Percentiles rank a stretch among this genome's conserved stretches.
phyloP scores from a whole-genome alignment of 163 green algal genomes.

The Chlamydomonas reinhardtii region DNA sequence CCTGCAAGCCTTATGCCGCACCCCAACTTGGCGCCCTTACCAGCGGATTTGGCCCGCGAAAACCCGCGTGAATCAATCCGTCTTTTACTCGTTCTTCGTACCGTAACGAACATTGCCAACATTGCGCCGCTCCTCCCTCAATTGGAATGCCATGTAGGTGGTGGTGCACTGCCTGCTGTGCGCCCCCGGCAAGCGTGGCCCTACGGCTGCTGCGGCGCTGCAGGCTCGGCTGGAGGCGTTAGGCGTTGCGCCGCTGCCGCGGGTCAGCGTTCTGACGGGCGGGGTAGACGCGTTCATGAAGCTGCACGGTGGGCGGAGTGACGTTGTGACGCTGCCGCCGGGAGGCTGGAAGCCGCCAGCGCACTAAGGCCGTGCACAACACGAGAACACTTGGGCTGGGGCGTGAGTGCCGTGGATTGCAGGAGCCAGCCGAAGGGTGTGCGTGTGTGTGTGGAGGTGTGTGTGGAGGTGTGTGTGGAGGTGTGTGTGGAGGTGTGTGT shows the following conservation, averaged over 20 bases:
- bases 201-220: conserved; percentile 18
- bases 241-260: background rate
- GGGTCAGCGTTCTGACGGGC: conserved; percentile 4
- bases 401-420: too few species aligned
- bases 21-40: too few species aligned
- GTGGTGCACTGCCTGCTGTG: conserved; percentile 46
- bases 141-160: conserved; percentile 1
- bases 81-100: too few species aligned
- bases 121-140: too few species aligned
- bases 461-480: too few species aligned
- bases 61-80: too few species aligned
- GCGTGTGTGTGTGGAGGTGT: too few species aligned
- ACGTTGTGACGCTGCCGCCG: conserved; percentile 8
- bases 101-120: too few species aligned
- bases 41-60: too few species aligned
- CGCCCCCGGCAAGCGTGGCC: conserved; percentile 22
- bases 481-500: too few species aligned
- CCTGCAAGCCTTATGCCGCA: background rate
- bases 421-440: too few species aligned
- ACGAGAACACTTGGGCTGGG: too few species aligned
- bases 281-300: conserved; percentile 37
- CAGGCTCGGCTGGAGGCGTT: conserved; percentile 8
- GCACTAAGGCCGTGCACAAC: background rate
- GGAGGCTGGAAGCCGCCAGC: conserved; percentile 34
- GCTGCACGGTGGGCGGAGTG: background rate